phyloP scores from a whole-genome alignment of 2,329 filamentous ascomycete species.

The Colletotrichum liriopes region DNA sequence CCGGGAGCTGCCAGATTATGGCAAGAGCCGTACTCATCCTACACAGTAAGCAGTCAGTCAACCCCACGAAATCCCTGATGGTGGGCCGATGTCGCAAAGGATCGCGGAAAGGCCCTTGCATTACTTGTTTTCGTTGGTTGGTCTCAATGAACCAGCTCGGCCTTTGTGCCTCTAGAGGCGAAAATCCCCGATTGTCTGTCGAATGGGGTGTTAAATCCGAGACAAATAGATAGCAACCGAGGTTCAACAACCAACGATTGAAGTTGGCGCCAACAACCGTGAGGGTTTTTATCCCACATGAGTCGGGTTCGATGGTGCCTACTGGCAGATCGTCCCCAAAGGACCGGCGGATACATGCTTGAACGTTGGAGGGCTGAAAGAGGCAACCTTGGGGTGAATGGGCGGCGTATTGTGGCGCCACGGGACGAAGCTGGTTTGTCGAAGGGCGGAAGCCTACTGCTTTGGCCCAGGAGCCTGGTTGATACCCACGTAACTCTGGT shows the following conservation, averaged over 20 bases:
- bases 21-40: background rate
- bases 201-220: background rate
- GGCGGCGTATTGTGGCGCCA: background rate
- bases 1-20: slow-evolving; percentile 9
- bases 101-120: background rate
- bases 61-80: background rate
- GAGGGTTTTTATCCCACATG: background rate
- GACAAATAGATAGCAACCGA: background rate
- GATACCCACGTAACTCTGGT: background rate
- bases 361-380: background rate
- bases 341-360: background rate
- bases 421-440: background rate
- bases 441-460: background rate
- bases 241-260: background rate
- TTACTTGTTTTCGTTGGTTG: background rate
- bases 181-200: background rate
- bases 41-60: background rate
- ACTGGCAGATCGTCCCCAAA: background rate
- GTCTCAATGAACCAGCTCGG: background rate
- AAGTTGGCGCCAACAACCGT: background rate
- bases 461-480: slow-evolving; percentile 2
- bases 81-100: slow-evolving; percentile 27
- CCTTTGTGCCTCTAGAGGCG: background rate
- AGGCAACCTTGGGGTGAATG: background rate
- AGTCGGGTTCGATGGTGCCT: background rate